These are phyloP conservation scores for Saccharum officinarum DNA, from an alignment of 176 grass and related monocot genomes.

Conservation along the genomic window DNA sequence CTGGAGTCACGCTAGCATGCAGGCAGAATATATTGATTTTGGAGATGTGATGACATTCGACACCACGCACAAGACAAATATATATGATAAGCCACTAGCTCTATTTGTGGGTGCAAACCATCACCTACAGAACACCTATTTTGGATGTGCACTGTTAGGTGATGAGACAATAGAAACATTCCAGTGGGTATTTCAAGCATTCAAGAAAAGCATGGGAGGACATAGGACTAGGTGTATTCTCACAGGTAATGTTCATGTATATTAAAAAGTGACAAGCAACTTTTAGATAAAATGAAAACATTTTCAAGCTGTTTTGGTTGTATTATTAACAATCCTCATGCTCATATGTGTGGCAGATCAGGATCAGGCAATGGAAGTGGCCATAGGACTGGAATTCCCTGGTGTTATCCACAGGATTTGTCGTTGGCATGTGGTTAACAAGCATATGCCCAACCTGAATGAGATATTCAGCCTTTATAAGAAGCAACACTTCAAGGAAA, in stretches of 20 bases:
- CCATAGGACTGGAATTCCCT: neutral
- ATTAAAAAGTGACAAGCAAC: too few relatives aligned
- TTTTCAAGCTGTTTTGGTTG: too few relatives aligned
- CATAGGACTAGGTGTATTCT: neutral
- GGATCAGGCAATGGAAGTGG: neutral
- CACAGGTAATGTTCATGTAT: neutral
- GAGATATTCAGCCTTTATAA: neutral
- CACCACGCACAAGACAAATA: neutral
- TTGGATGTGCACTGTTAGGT: neutral
- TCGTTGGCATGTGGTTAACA: neutral
- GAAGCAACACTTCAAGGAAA: neutral
- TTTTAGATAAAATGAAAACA: too few relatives aligned
- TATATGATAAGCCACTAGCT: neutral
- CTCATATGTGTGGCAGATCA: neutral
- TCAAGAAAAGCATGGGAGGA: neutral
- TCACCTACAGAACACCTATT: neutral
- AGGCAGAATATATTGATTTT: neutral
- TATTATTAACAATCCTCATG: too few relatives aligned
- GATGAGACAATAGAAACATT: neutral
- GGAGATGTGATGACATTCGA: neutral
- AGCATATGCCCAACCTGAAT: neutral
- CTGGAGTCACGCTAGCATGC: slow-evolving; percentile 10
- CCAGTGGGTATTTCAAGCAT: neutral
- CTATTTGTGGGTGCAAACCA: neutral
- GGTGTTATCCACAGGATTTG: neutral